Conservation (phyloP, 495 filamentous ascomycete genomes). For the Penicillium canescens region DNA sequence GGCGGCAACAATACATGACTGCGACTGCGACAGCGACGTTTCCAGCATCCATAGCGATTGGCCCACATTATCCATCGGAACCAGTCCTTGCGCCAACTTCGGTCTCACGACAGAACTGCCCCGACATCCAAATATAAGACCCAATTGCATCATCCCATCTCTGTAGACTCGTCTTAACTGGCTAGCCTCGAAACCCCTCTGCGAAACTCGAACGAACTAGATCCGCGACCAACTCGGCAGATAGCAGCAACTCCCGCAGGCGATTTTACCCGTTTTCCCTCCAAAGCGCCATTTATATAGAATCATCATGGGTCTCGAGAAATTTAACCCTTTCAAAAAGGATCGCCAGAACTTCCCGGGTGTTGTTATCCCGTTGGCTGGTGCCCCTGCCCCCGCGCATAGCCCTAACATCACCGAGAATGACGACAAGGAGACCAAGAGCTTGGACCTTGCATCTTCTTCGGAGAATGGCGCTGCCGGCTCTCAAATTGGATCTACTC, state of each 20-base stretch:
- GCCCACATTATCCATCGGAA: constrained; percentile 3
- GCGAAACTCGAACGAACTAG: neutral
- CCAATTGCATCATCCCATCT: constrained; percentile 5
- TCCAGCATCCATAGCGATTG: neutral
- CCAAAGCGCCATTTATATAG: constrained; percentile 28
- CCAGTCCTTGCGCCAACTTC: constrained; percentile 15
- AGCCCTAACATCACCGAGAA: constrained; percentile 24
- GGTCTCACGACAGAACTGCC: constrained; percentile 1
- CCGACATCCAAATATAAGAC: neutral
- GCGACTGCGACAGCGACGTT: constrained; percentile 2
- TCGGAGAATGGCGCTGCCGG: constrained; percentile 29
- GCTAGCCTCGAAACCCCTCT: neutral
- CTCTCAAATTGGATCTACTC: constrained; percentile 22
- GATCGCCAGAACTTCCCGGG: constrained; percentile 50
- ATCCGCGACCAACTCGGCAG: constrained; percentile 2
- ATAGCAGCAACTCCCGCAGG: constrained; percentile 13
- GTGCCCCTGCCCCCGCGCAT: constrained; percentile 38
- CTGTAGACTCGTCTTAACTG: constrained; percentile 15
- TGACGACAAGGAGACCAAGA: constrained; percentile 24
- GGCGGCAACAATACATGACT: neutral
- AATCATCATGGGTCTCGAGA: constrained; percentile 26
- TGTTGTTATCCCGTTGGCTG: constrained; percentile 53
- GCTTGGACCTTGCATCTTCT: constrained; percentile 24
- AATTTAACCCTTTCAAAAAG: constrained; percentile 53
- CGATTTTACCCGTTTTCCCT: neutral